phyloP scores from a whole-genome alignment of 208 protist genomes.

The Phytomonas francai region DNA sequence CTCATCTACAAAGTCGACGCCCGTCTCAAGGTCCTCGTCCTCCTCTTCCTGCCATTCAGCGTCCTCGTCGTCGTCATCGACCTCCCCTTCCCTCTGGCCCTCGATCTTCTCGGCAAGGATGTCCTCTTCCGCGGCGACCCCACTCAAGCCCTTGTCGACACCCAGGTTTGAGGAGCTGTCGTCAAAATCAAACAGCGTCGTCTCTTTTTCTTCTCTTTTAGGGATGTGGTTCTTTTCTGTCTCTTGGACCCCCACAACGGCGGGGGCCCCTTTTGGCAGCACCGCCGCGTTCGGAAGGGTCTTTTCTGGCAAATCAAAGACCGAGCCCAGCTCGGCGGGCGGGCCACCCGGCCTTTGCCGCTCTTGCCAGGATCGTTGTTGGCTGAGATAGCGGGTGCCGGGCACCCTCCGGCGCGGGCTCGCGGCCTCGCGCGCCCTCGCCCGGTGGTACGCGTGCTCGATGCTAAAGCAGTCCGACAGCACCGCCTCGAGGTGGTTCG shows the following conservation, averaged over 20 bases:
- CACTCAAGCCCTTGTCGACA: slow-evolving; percentile 7
- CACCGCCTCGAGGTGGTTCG: slow-evolving; percentile 59
- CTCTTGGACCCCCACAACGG: not conserved
- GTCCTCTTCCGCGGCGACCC: slow-evolving; percentile 5
- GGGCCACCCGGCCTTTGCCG: not conserved
- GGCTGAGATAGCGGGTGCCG: not conserved
- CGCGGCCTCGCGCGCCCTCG: slow-evolving; percentile 11
- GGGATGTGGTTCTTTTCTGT: not conserved
- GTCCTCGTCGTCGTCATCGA: slow-evolving; percentile 15
- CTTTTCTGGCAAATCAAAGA: not conserved
- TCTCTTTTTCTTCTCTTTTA: slow-evolving; percentile 1
- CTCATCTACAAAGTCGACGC: no score
- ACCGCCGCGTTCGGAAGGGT: not conserved
- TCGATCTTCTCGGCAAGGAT: not conserved
- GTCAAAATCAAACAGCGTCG: not conserved
- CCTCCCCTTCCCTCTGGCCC: slow-evolving; percentile 20
- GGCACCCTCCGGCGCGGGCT: slow-evolving; percentile 19
- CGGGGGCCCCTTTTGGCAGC: not conserved
- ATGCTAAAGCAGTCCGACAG: slow-evolving; percentile 72
- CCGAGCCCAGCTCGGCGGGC: not conserved
- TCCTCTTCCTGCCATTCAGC: slow-evolving; percentile 18
- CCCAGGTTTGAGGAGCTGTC: slow-evolving; percentile 10
- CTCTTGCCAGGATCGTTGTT: not conserved
- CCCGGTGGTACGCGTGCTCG: slow-evolving; percentile 44
- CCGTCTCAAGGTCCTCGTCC: slow-evolving; percentile 10